Percentiles rank a stretch among this genome's conserved stretches.
Conservation (phyloP, 805 yeast genomes). For the Candida mattraensis region DNA sequence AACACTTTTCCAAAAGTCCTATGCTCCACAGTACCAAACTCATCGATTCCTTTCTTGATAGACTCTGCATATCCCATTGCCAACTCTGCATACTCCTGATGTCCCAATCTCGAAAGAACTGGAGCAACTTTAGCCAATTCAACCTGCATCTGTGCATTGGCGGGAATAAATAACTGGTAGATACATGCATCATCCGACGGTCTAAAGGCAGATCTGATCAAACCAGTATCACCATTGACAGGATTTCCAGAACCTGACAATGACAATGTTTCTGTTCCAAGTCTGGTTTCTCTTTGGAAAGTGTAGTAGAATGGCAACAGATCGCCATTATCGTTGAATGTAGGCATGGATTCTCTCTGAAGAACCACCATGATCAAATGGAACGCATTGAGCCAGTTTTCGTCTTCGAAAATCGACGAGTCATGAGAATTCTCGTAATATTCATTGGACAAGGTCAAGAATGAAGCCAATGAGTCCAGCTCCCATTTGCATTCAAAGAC, state of each 20-base stretch:
- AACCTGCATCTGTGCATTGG: constrained; percentile 71
- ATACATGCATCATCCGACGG: constrained; percentile 88
- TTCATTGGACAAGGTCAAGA: constrained; percentile 71
- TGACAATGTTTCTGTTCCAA: constrained; percentile 80
- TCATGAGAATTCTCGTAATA: constrained; percentile 60
- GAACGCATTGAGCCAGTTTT: constrained; percentile 60
- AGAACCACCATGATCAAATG: constrained; percentile 51
- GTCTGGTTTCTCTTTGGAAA: constrained; percentile 70
- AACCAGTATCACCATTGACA: constrained; percentile 64
- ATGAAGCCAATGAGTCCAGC: constrained; percentile 81
- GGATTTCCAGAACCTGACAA: constrained; percentile 84
- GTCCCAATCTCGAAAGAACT: constrained; percentile 22
- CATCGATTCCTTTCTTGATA: constrained; percentile 56
- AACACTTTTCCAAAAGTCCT: constrained; percentile 71
- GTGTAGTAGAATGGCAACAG: constrained; percentile 54
- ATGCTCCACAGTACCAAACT: constrained; percentile 67
- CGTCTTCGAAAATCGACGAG: constrained; percentile 43
- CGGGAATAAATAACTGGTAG: constrained; percentile 81
- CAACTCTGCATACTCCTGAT: constrained; percentile 22
- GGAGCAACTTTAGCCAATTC: constrained; percentile 48
- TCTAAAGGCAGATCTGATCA: constrained; percentile 79
- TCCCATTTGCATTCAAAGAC: constrained; percentile 93
- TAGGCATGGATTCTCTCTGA: constrained; percentile 58
- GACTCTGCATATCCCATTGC: constrained; percentile 39
- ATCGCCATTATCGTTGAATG: constrained; percentile 53